These are phyloP conservation scores for Aspergillus saccharolyticus DNA, from an alignment of 495 filamentous ascomycete species.

Conservation along the genomic window DNA sequence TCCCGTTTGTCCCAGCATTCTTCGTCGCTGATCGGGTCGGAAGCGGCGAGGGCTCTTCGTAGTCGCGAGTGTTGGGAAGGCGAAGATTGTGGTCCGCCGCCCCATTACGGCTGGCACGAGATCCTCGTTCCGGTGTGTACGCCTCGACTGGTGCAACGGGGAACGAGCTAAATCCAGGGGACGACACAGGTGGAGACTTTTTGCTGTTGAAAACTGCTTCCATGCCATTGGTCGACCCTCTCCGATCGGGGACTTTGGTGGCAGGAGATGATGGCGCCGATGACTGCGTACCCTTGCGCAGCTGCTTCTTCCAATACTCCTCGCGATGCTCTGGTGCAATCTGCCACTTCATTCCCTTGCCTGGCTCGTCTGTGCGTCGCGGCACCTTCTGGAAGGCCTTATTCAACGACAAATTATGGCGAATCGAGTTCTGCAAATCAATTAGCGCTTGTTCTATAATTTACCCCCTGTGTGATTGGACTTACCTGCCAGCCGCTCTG, in stretches of 20 bases:
- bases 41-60: slow-evolving; percentile 53
- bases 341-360: slow-evolving; percentile 98
- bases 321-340: slow-evolving; percentile 76
- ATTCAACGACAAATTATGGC: slow-evolving; percentile 91
- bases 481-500: slow-evolving; percentile 84
- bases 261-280: slow-evolving; percentile 45
- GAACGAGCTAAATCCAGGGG: slow-evolving; percentile 44
- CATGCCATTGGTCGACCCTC: slow-evolving; percentile 31
- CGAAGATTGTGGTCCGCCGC: slow-evolving; percentile 33
- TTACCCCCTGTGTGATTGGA: not conserved
- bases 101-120: slow-evolving; percentile 31
- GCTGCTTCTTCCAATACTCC: slow-evolving; percentile 62
- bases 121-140: slow-evolving; percentile 44
- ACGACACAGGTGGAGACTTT: slow-evolving; percentile 50
- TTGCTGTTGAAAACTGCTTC: slow-evolving; percentile 42
- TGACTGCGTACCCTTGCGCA: slow-evolving; percentile 41
- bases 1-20: slow-evolving; percentile 45
- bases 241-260: slow-evolving; percentile 35
- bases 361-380: slow-evolving; percentile 86
- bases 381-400: slow-evolving; percentile 90
- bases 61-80: slow-evolving; percentile 32
- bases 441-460: slow-evolving; percentile 6
- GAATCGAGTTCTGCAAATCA: slow-evolving; percentile 76
- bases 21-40: slow-evolving; percentile 49
- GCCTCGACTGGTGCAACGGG: slow-evolving; percentile 45